Evolutionary conservation across 169 alveolate genomes (phyloP).

Genomic region (Plasmodium knowlesi): DNA sequence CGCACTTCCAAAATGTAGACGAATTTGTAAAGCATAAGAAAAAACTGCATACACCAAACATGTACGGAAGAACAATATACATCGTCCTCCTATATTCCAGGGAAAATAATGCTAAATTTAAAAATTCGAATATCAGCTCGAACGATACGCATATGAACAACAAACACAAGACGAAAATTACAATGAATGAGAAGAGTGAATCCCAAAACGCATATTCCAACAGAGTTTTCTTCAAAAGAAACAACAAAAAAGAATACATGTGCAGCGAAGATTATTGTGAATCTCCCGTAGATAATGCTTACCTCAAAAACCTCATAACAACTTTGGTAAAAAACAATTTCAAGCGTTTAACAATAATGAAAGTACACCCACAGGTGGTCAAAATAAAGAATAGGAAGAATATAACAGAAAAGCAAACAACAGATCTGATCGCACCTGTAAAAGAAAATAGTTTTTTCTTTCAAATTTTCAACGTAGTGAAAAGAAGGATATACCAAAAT

Average conservation of each 20-base stretch:
- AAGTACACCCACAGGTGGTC: conserved; percentile 2
- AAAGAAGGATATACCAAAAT: conserved; percentile 41
- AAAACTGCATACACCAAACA: neutral
- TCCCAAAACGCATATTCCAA: neutral
- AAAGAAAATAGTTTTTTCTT: conserved; percentile 48
- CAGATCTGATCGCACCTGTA: neutral
- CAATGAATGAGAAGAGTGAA: neutral
- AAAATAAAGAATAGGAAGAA: conserved; percentile 32
- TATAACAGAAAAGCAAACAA: neutral
- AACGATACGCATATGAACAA: neutral
- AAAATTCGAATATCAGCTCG: neutral
- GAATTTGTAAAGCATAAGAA: conserved; percentile 48
- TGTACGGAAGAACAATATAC: conserved; percentile 6
- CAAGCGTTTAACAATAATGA: conserved; percentile 30
- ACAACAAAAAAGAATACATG: conserved; percentile 7
- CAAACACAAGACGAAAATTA: neutral
- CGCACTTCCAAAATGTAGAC: conserved; percentile 18
- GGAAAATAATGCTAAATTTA: conserved; percentile 5
- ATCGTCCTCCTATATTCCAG: neutral
- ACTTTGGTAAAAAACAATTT: conserved; percentile 31
- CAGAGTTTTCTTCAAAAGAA: conserved; percentile 16
- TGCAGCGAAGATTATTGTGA: neutral
- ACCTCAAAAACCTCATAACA: conserved; percentile 24
- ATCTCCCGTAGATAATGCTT: neutral
- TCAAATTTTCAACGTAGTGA: conserved; percentile 42